Base-by-base conservation (phyloP, 257 asterid species). In the Ilex asprella region DNA sequence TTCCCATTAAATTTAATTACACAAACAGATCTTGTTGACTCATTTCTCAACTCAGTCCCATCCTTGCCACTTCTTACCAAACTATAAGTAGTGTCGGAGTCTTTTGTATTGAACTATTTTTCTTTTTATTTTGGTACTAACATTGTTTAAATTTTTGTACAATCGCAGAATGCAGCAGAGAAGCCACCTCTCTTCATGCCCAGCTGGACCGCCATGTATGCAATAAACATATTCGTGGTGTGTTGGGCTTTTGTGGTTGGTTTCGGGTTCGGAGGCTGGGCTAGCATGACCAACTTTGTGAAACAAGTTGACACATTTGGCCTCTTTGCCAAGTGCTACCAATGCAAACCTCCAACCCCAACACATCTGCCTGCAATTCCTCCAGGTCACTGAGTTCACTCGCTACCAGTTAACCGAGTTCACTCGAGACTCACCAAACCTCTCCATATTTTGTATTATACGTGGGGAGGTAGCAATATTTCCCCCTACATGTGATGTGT, bases 221-320 rank as follows among this genome's bases (percentile, higher is more conserved):
- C 74, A 0, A 6, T 91, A 1, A 91, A 91, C 78, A 72, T 63
- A 9, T 91, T 91, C 66, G 68, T 84, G 0, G 98, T 91, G 55
- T 59, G 59, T 2, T 91, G 98, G 98, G 73, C 88, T 7, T 15
- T 88, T 0, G 77, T 91, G 1, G 79, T 91, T 31, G 98, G 98
- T 49, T 91, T 91, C 30, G 98, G 98, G 59, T 91, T 91, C n/a
- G 98, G 98, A 16, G 98, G 98, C 7, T 91, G 98, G 98, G 98
- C 98, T 9, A 91, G 98, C 70, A 52, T 88, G 76, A 84, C 87
- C 59, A 91, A 91, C 61, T 91, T 91, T 11, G 84, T 88, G 0
- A 75, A 2, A 58, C 98, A 91, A 75, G 80, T 91, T 0, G 87
- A 86, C 77, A 91, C 94, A 0, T 91, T 91, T 39, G 98, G 98